phyloP scores from a whole-genome alignment of 73 alveolate species.

The Effrenium voratum region DNA sequence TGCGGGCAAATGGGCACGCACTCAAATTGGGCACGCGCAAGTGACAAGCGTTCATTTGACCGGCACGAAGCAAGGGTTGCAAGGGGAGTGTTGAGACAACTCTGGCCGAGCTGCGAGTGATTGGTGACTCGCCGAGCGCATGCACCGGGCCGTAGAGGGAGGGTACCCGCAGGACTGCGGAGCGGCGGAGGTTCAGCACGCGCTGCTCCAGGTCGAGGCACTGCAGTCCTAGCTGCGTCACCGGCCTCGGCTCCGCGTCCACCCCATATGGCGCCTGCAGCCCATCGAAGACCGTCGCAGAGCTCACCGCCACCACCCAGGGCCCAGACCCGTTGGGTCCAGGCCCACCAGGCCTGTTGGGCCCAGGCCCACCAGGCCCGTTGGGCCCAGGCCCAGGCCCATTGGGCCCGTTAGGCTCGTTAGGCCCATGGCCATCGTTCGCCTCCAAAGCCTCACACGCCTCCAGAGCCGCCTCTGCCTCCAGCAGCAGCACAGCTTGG shows the following conservation, averaged over 20 bases:
- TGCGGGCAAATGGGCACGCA: background rate
- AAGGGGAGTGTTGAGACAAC: background rate
- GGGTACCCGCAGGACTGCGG: slow-evolving; percentile 76
- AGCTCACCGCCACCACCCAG: slow-evolving; percentile 32
- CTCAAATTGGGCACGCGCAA: too few relatives aligned
- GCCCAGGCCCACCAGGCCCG: too few relatives aligned
- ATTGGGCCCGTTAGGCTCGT: too few relatives aligned
- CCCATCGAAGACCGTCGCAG: slow-evolving; percentile 30
- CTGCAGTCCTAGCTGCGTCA: background rate
- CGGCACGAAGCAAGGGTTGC: background rate
- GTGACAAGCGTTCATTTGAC: too few relatives aligned
- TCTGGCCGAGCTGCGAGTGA: background rate
- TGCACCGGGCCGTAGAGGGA: slow-evolving; percentile 37
- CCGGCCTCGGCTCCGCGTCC: slow-evolving; percentile 55
- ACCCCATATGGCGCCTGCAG: background rate
- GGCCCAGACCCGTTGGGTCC: background rate
- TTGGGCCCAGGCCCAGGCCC: too few relatives aligned
- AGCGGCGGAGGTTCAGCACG: background rate
- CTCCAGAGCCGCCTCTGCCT: too few relatives aligned
- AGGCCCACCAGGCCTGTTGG: too few relatives aligned
- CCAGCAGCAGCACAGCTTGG: slow-evolving; percentile 4
- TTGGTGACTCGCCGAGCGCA: slow-evolving; percentile 5
- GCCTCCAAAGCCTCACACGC: too few relatives aligned
- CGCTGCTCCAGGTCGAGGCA: slow-evolving; percentile 33
- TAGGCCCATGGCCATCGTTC: too few relatives aligned